Evolutionary conservation across 2,329 filamentous ascomycete genomes (phyloP).

Genomic region (Trichophaea hybrida): DNA sequence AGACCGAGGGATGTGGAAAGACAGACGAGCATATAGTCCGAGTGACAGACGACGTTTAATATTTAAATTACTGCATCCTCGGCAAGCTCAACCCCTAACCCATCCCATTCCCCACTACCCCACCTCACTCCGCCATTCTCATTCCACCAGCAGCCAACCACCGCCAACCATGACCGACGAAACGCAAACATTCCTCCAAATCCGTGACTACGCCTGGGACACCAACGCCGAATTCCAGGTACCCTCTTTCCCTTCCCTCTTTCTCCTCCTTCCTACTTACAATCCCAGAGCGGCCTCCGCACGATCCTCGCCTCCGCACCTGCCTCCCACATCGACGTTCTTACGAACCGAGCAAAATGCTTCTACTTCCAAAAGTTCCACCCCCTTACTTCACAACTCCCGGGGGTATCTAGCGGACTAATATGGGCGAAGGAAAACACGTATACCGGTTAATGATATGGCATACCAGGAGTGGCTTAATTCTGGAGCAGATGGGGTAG

Average conservation of each 20-base stretch:
- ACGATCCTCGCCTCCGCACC: constrained; percentile 48
- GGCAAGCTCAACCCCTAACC: background rate
- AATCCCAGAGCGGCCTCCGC: constrained; percentile 41
- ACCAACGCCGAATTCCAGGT: constrained; percentile 55
- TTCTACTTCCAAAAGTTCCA: constrained; percentile 48
- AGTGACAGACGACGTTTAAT: too few species aligned
- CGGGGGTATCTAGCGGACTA: background rate
- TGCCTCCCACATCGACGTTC: constrained; percentile 40
- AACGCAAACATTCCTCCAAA: constrained; percentile 41
- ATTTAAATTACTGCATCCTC: too few species aligned
- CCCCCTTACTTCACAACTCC: constrained; percentile 27
- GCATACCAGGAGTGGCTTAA: constrained; percentile 52
- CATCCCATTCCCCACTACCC: background rate
- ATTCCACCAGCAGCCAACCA: background rate
- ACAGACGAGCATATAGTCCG: too few species aligned
- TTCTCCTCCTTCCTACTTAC: constrained; percentile 4
- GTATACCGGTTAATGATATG: constrained; percentile 46
- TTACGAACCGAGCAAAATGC: constrained; percentile 52
- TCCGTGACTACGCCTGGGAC: constrained; percentile 54
- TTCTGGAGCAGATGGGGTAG: background rate
- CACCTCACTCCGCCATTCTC: background rate
- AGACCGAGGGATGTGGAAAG: too few species aligned
- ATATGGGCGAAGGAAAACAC: constrained; percentile 11
- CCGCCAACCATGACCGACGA: constrained; percentile 20
- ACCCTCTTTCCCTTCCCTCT: constrained; percentile 8